phyloP scores from a whole-genome alignment of 345 rosid genomes.

The Brassica juncea region DNA sequence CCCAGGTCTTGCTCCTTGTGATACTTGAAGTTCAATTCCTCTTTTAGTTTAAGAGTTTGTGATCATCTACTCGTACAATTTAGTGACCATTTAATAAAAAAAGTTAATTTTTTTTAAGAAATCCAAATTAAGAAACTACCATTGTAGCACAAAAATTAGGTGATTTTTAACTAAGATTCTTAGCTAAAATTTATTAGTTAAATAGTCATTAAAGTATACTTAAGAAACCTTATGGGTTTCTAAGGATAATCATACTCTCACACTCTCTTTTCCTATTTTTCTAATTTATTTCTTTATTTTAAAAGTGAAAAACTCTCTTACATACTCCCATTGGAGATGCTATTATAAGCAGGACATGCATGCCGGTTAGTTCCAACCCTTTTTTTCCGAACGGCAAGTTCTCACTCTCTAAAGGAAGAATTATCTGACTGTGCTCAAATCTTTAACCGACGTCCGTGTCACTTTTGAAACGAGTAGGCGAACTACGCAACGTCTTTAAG shows the following conservation, averaged over 20 bases:
- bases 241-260: too few relatives aligned
- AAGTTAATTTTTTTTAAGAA: too few relatives aligned
- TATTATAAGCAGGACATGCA: constrained; percentile 19
- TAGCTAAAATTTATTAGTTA: background rate
- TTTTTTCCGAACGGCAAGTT: too few relatives aligned
- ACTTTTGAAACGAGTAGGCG: background rate
- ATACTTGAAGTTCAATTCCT: background rate
- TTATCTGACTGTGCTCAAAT: background rate
- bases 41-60: background rate
- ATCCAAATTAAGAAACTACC: background rate
- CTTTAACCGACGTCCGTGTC: background rate
- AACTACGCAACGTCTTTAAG: constrained; percentile 2
- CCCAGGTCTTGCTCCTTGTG: constrained; percentile 55
- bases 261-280: too few relatives aligned
- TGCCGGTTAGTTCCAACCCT: constrained; percentile 6
- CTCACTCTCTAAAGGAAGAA: background rate
- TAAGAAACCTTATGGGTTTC: too few relatives aligned
- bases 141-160: background rate
- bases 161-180: background rate
- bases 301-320: too few relatives aligned
- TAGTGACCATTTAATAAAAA: too few relatives aligned
- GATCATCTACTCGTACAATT: too few relatives aligned
- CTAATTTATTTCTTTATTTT: too few relatives aligned
- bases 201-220: background rate
- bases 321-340: too few relatives aligned